phyloP scores from a whole-genome alignment of 2,329 filamentous ascomycete species.

The Beauveria brongniartii region DNA sequence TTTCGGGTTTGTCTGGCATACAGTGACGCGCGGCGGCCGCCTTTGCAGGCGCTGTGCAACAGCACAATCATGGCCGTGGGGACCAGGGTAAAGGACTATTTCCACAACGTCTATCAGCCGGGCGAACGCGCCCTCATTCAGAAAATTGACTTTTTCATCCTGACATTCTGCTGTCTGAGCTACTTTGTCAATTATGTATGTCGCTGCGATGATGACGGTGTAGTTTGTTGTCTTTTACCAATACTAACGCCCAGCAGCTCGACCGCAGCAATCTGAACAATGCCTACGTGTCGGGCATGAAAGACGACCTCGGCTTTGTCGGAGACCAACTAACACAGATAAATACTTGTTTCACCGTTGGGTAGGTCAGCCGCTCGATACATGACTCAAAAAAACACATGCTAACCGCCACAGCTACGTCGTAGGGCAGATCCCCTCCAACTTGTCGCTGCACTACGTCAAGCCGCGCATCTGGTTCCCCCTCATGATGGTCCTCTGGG shows the following conservation, averaged over 20 bases:
- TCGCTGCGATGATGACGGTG: neutral
- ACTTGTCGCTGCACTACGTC: constrained; percentile 54
- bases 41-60: neutral
- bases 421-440: constrained; percentile 53
- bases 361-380: constrained; percentile 19
- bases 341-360: constrained; percentile 29
- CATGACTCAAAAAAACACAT: neutral
- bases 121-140: constrained; percentile 39
- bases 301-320: constrained; percentile 30
- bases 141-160: constrained; percentile 57
- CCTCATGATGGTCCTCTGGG: constrained; percentile 56
- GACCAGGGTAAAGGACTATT: constrained; percentile 23
- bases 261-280: constrained; percentile 31
- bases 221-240: too few relatives aligned
- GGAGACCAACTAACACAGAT: constrained; percentile 34
- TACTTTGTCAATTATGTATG: constrained; percentile 48
- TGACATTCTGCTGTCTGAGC: constrained; percentile 54
- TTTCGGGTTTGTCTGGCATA: too few relatives aligned
- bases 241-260: constrained; percentile 17
- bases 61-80: constrained; percentile 4
- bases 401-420: constrained; percentile 24
- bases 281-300: constrained; percentile 33
- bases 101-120: constrained; percentile 26
- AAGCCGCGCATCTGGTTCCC: constrained; percentile 58
- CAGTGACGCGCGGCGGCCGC: neutral